Conservation (phyloP, 306 rosid species). For the Rosa rugosa region DNA sequence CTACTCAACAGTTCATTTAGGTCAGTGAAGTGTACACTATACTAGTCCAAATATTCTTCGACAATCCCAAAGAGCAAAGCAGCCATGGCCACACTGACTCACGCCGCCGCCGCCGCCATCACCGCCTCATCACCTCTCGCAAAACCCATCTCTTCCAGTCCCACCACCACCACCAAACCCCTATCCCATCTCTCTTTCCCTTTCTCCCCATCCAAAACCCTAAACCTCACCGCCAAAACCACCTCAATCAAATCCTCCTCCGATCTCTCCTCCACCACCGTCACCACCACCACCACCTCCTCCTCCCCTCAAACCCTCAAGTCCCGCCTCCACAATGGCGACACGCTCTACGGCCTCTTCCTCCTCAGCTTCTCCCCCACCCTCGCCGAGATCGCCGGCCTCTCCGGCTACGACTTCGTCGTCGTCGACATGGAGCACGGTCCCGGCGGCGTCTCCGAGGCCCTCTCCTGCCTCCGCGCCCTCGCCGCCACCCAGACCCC, state of each 20-base stretch:
- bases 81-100: slow-evolving; percentile 20
- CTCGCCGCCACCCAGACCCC: slow-evolving; percentile 70
- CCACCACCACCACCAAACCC: slow-evolving; percentile 4
- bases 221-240: slow-evolving; percentile 17
- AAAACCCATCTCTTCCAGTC: slow-evolving; percentile 4
- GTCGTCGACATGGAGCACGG: slow-evolving; percentile 92
- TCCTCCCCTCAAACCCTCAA: slow-evolving; percentile 38
- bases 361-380: slow-evolving; percentile 80
- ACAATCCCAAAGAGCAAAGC: not conserved
- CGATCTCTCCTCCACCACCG: slow-evolving; percentile 15
- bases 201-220: slow-evolving; percentile 32
- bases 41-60: not conserved
- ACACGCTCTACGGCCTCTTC: slow-evolving; percentile 75
- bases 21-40: not conserved
- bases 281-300: not conserved
- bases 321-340: slow-evolving; percentile 65
- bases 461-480: slow-evolving; percentile 68
- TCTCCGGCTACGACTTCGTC: slow-evolving; percentile 74
- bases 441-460: slow-evolving; percentile 57
- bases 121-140: not conserved
- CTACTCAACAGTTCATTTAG: not conserved
- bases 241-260: slow-evolving; percentile 32
- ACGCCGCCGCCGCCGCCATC: not conserved
- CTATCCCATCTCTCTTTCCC: not conserved
- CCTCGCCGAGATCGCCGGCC: slow-evolving; percentile 73